Base-by-base conservation (phyloP, 2,329 filamentous ascomycete genomes). In the Camptophora hylomeconis region DNA sequence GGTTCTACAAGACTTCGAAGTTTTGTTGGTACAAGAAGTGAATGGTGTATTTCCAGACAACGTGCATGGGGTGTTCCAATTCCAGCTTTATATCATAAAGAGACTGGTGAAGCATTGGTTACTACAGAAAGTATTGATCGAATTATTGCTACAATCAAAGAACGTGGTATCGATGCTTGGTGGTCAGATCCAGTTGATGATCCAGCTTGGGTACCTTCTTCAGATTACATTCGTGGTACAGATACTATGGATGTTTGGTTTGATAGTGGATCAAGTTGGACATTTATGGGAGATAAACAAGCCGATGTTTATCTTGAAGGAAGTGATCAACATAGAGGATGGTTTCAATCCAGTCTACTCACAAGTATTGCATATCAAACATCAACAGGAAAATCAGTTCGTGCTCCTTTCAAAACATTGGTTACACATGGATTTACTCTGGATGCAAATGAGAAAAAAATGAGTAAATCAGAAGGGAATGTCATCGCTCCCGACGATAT, bases 221-320 rank as follows among this genome's bases (percentile, higher is more conserved):
- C 24, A 61, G 62, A 6, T 45, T 50, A 17, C 27, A 42, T 69
- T 26, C 77, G 89, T 38, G 87, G 87, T 9, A 80, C 65, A 23
- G 89, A 98, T 47, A 98, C 89, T 0, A 98, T 98, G 89, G 89
- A 98, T 52, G 89, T 98, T 7, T 98, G 89, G 89, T 98, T 98
- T 45, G 89, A 98, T 52, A 95, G 89, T 41, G 89, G 89, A 5
- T 93, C 80, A 27, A 93, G 83, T 47, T 98, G 89, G 89, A 79
- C 69, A 2, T 58, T 60, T 19, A 56, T 69, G 19, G 26, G 33
- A n/a, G 18, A 32, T n/a, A 17, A 31, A 16, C 13, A 23, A 2
- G 16, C 2, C 5, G 84, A 98, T 50, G 69, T 95, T 14, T 95
- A 92, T 49, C 68, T 95, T 3, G 89, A 98, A 58, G 89, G 89